Percentiles rank a stretch among this genome's conserved stretches.
Evolutionary conservation across 345 rosid species (phyloP).

Genomic region (Gossypium ekmanianum): DNA sequence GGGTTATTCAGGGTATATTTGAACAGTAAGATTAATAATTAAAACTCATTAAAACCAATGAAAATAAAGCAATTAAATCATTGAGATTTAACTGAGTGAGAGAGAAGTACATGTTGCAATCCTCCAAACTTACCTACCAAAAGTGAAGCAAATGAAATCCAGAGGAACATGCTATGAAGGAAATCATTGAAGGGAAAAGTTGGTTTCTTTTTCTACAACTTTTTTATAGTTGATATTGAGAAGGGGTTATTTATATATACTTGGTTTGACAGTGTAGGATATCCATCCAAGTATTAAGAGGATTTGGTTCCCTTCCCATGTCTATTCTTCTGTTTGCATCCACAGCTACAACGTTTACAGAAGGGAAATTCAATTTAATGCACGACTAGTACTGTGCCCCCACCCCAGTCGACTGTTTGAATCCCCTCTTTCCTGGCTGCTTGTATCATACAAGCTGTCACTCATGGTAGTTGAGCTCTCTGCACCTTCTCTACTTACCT

Average conservation of each 20-base stretch:
- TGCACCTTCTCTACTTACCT: no score
- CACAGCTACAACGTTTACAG: neutral
- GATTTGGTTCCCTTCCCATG: slow-evolving; percentile 3
- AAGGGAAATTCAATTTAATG: neutral
- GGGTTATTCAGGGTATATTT: no score
- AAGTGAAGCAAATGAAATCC: slow-evolving; percentile 1
- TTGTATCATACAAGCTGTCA: neutral
- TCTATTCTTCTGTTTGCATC: slow-evolving; percentile 6
- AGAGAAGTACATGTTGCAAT: neutral
- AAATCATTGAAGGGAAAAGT: neutral
- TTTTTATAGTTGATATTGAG: neutral
- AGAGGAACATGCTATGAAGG: slow-evolving; percentile 7
- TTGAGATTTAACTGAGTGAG: neutral
- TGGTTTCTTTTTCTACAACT: neutral
- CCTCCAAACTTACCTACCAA: slow-evolving; percentile 18
- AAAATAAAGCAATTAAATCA: no score
- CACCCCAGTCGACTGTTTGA: neutral
- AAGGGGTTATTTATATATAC: neutral
- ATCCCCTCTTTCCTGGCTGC: neutral
- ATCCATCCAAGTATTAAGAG: neutral
- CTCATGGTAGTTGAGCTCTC: neutral
- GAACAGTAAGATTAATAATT: no score
- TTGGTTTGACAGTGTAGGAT: neutral
- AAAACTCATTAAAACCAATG: no score
- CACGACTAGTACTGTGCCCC: neutral